Evolutionary conservation across 2,329 filamentous ascomycete species (phyloP), one percentile per base, ranked within the genome.

Genomic region (Shiraia bambusicola): DNA sequence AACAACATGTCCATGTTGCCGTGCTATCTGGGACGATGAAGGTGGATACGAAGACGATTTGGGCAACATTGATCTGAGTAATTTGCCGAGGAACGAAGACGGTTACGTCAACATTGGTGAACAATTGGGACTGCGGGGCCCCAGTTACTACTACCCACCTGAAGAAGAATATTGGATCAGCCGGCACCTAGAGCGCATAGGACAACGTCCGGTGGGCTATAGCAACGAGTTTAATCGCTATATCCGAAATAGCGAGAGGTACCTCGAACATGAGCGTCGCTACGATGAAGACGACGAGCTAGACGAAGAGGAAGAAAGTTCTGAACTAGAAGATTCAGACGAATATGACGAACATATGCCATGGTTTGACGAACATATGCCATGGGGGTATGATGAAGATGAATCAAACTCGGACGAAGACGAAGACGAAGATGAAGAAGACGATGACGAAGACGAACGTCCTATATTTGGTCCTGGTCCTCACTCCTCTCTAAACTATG

Each of bases 91-190:
- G 0, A 72, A 70, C 16, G 56, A 57, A 1, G 80, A 83, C 26
- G 82, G 82, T 0, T 85, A 85, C 52, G 68, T 83, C 33, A 84
- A 84, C 57, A 76, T 85, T 3, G 81, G 79, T 1, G 65, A 72
- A 14, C 77, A 83, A 58, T 67, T 84, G n/a, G 82, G 81, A 2
- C 72, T 84, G 47, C 79, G 75, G 45, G 62, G 62, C 0, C 44
- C 60, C n/a, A 68, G 81, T 69, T 61, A 66, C 34, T 61, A 66
- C 34, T 57, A 59, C 27, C 61, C 59, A 15, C 49, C 51, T 0
- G 65, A 66, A 25, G 52, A 63, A 17, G 50, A 34, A 12, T 54
- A 49, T 13, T 65, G 60, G 62, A 58, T 54, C 6, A 45, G 46
- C 19, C 40, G 28, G 3, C 56, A 52, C 11, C 6, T 52, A 7